Evolutionary conservation across 768 basidiomycete genomes (phyloP).

Genomic region (Butyriboletus loyo): DNA sequence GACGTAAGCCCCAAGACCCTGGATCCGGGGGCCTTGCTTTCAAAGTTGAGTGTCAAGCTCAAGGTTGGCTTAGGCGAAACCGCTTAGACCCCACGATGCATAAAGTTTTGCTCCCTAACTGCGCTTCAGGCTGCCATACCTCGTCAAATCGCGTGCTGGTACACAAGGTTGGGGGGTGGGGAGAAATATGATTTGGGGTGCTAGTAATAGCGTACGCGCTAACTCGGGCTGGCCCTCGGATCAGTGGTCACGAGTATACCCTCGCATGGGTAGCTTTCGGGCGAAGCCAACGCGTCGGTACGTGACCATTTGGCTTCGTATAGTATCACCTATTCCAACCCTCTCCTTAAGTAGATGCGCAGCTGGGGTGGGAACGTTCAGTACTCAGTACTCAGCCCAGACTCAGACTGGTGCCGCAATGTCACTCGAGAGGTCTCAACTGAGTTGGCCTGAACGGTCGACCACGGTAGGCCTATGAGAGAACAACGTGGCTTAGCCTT

Average conservation of each 20-base stretch:
- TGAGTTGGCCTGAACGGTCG: neutral
- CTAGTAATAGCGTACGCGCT: constrained; percentile 15
- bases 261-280: constrained; percentile 12
- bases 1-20: constrained; percentile 1
- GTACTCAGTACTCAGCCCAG: neutral
- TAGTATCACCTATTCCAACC: constrained; percentile 20
- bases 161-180: neutral
- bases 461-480: constrained; percentile 1
- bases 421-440: neutral
- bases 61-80: constrained; percentile 1
- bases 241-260: constrained; percentile 11
- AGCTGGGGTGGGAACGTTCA: neutral
- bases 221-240: constrained; percentile 5
- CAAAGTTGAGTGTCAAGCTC: neutral
- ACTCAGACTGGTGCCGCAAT: neutral
- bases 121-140: constrained; percentile 1
- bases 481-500: constrained; percentile 27
- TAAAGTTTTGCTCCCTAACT: constrained; percentile 12
- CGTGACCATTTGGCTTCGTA: constrained; percentile 9
- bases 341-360: constrained; percentile 1
- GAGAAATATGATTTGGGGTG: neutral
- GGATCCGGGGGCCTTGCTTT: neutral
- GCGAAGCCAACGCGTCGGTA: constrained; percentile 5
- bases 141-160: neutral
- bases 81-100: constrained; percentile 2